Evolutionary conservation across 2,329 filamentous ascomycete genomes (phyloP).

Genomic region (Ramularia endophylla): DNA sequence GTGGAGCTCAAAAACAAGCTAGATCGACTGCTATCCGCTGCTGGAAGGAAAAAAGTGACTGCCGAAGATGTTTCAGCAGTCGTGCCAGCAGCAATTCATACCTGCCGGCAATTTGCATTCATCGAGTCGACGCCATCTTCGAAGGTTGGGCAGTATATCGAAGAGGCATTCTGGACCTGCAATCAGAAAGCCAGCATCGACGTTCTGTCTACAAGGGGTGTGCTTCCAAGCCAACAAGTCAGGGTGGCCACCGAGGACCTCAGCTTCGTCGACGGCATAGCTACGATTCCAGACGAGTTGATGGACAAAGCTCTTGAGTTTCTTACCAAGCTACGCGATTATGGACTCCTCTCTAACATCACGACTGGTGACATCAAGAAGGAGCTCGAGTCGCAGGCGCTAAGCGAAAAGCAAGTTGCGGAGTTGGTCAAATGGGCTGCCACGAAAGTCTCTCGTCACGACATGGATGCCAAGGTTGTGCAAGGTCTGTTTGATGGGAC

Average conservation of each 20-base stretch:
- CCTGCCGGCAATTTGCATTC: slow-evolving; percentile 81
- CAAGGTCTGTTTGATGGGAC: slow-evolving; percentile 71
- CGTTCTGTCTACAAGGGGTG: slow-evolving; percentile 78
- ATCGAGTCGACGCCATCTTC: slow-evolving; percentile 82
- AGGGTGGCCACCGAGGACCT: slow-evolving; percentile 66
- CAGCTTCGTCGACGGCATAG: slow-evolving; percentile 82
- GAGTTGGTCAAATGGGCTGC: slow-evolving; percentile 83
- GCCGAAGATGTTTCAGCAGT: slow-evolving; percentile 60
- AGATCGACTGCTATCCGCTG: slow-evolving; percentile 34
- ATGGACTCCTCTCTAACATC: slow-evolving; percentile 80
- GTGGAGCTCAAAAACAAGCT: slow-evolving; percentile 55
- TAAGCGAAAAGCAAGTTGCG: slow-evolving; percentile 69
- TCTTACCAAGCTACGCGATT: slow-evolving; percentile 72
- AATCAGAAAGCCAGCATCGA: slow-evolving; percentile 78
- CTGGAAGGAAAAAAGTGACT: slow-evolving; percentile 43
- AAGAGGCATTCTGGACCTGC: slow-evolving; percentile 94
- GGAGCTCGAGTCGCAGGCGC: slow-evolving; percentile 74
- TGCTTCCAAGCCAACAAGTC: slow-evolving; percentile 77
- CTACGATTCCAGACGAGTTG: slow-evolving; percentile 73
- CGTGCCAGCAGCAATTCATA: slow-evolving; percentile 74
- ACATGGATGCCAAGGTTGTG: slow-evolving; percentile 65
- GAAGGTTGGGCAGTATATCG: slow-evolving; percentile 77
- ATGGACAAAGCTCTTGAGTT: slow-evolving; percentile 63
- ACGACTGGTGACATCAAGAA: slow-evolving; percentile 79
- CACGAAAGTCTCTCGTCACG: slow-evolving; percentile 62